Evolutionary conservation across 192 early-diverging fungal genomes (phyloP).

Genomic region (Backusella australiensis): DNA sequence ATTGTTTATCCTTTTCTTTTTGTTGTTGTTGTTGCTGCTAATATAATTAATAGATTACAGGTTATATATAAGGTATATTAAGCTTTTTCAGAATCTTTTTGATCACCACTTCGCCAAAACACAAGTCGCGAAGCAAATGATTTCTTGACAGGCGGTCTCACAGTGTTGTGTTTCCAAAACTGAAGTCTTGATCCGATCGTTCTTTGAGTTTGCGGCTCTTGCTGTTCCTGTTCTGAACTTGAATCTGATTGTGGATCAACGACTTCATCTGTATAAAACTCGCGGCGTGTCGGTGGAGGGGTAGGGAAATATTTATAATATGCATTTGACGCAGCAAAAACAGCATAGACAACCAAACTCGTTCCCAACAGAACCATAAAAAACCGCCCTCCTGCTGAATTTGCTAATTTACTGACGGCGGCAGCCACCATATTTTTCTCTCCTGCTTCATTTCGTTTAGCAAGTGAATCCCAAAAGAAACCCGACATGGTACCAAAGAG

Average conservation of each 20-base stretch:
- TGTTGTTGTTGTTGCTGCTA: background rate
- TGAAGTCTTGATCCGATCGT: background rate
- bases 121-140: background rate
- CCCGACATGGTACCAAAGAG: conserved; percentile 42
- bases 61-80: background rate
- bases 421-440: conserved; percentile 28
- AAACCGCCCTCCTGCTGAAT: conserved; percentile 23
- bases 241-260: background rate
- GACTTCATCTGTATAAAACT: background rate
- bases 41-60: background rate
- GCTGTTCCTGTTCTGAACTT: background rate
- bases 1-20: background rate
- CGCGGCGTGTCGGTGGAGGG: conserved; percentile 20
- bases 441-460: conserved; percentile 19
- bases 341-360: conserved; percentile 32
- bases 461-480: conserved; percentile 33
- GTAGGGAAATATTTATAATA: conserved; percentile 42
- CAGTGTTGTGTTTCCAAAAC: background rate
- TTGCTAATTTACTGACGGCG: conserved; percentile 28
- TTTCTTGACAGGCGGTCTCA: background rate
- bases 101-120: background rate
- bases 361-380: conserved; percentile 30
- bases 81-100: background rate
- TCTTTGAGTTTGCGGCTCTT: background rate
- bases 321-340: conserved; percentile 33